Conservation (phyloP, 2,329 filamentous ascomycete species). For the Calonectria crousiana region DNA sequence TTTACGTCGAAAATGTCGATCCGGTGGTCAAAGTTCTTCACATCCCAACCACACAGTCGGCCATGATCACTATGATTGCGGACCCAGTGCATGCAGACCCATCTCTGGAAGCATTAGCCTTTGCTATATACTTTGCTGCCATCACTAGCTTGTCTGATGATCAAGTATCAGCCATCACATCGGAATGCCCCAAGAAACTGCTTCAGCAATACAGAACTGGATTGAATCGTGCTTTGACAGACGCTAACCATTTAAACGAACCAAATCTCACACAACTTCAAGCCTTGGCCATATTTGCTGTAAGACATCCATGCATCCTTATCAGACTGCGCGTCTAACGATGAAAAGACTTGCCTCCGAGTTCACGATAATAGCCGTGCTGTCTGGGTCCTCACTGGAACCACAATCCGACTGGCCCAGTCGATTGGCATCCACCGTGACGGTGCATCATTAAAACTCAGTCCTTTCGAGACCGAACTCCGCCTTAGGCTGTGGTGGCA, state of each 20-base stretch:
- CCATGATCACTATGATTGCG: conserved; percentile 25
- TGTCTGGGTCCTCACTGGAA: conserved; percentile 24
- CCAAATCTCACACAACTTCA: conserved; percentile 18
- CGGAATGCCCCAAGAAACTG: conserved; percentile 9
- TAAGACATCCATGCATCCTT: neutral
- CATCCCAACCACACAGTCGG: conserved; percentile 24
- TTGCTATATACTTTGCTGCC: conserved; percentile 27
- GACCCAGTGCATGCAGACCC: neutral
- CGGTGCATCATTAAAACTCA: conserved; percentile 19
- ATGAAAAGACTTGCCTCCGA: conserved; percentile 16
- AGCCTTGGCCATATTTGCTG: conserved; percentile 24
- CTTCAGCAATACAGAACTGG: conserved; percentile 20
- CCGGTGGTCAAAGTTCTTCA: conserved; percentile 26
- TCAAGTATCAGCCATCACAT: conserved; percentile 10
- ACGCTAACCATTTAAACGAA: conserved; percentile 21
- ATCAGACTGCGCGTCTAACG: neutral
- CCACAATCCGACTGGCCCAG: conserved; percentile 22
- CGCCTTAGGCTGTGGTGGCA: conserved; percentile 27
- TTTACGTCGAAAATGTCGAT: conserved; percentile 23
- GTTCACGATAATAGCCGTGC: conserved; percentile 20
- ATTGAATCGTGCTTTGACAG: conserved; percentile 12
- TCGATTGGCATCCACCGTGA: conserved; percentile 26
- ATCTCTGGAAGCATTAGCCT: conserved; percentile 16
- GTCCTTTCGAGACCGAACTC: conserved; percentile 25
- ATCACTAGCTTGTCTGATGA: conserved; percentile 14